Evolutionary conservation across 2,329 filamentous ascomycete genomes (phyloP).

Genomic region (Neofusicoccum sp.): DNA sequence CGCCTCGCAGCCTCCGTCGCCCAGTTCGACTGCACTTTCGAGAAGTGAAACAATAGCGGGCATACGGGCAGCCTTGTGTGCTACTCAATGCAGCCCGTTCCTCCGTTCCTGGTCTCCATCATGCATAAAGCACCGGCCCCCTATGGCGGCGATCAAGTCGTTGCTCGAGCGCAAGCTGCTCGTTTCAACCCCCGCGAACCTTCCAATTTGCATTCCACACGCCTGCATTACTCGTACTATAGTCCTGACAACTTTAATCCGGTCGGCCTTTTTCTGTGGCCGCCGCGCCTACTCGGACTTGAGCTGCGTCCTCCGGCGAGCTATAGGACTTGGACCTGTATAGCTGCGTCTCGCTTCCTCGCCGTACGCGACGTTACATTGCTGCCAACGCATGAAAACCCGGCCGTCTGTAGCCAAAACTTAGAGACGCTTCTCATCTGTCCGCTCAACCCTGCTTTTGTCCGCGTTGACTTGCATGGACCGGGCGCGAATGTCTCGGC

Average conservation of each 20-base stretch:
- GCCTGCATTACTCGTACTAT: too few relatives aligned
- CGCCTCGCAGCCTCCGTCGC: background rate
- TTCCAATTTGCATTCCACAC: too few relatives aligned
- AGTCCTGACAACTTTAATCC: too few relatives aligned
- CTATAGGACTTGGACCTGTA: background rate
- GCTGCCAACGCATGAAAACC: background rate
- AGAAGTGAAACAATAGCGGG: conserved; percentile 17
- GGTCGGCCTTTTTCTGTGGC: too few relatives aligned
- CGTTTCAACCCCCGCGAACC: too few relatives aligned
- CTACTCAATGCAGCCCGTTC: background rate
- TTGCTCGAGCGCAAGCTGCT: too few relatives aligned
- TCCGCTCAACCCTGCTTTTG: background rate
- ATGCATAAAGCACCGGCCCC: background rate
- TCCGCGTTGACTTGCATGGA: conserved; percentile 7
- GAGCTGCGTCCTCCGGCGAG: too few relatives aligned
- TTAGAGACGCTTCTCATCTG: background rate
- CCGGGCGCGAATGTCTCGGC: background rate
- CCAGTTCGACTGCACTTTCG: conserved; percentile 1
- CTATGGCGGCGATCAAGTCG: too few relatives aligned
- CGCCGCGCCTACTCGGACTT: background rate
- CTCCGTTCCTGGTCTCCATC: background rate
- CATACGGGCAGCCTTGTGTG: background rate
- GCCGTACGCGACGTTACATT: conserved; percentile 7
- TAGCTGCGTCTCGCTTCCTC: background rate
- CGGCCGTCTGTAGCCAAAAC: background rate